Conservation (phyloP, 73 alveolate genomes). For the Paramecium octaurelia region DNA sequence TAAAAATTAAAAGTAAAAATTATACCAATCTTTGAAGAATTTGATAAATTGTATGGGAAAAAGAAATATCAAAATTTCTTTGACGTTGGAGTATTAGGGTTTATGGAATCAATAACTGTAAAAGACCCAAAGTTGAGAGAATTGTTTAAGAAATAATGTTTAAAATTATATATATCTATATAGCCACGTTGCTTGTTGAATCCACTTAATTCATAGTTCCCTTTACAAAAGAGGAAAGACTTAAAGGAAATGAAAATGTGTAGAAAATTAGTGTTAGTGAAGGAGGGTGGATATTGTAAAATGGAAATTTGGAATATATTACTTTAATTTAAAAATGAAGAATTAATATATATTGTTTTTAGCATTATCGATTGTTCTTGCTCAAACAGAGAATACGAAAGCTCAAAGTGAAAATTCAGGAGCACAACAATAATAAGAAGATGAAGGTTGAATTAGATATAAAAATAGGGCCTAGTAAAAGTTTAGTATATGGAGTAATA, state of each 20-base stretch:
- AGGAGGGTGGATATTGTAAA: background rate
- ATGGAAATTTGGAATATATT: background rate
- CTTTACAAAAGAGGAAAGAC: constrained; percentile 15
- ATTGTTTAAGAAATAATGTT: background rate
- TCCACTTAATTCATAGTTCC: constrained; percentile 16
- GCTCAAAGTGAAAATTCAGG: background rate
- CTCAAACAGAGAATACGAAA: background rate
- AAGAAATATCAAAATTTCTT: background rate
- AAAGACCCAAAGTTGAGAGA: background rate
- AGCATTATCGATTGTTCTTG: background rate
- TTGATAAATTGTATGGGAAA: background rate
- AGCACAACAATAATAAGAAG: background rate
- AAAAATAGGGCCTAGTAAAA: background rate
- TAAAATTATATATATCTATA: background rate
- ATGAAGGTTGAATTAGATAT: background rate
- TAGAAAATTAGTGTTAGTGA: background rate
- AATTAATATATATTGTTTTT: background rate
- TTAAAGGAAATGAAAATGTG: background rate
- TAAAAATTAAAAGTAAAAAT: background rate
- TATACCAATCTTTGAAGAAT: constrained; percentile 38
- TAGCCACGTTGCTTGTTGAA: background rate
- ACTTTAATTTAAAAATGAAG: constrained; percentile 25
- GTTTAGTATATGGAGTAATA: constrained; percentile 16
- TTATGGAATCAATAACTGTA: background rate
- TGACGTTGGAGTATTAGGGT: background rate